A percentile compares a stretch with the other conserved stretches of the same genome.
These are phyloP conservation scores for Rhodomyrtus psidioides DNA, from an alignment of 441 rosid species.

Conservation along the genomic window DNA sequence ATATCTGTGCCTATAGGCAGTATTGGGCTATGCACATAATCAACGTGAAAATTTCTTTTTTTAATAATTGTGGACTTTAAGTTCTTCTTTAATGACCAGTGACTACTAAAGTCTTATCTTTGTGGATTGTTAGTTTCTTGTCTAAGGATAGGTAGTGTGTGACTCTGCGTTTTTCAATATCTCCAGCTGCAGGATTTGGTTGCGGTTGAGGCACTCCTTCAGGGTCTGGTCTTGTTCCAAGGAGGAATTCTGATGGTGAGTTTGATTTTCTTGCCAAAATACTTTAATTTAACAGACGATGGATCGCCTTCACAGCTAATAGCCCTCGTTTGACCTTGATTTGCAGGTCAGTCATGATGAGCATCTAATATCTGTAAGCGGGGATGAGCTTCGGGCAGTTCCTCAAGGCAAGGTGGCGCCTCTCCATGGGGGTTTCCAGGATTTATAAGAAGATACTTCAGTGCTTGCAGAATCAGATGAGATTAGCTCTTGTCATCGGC, in stretches of 20 bases:
- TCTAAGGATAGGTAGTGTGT: accelerated
- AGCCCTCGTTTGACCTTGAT: neutral
- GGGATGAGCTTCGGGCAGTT: neutral
- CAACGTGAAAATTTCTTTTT: neutral
- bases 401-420: neutral
- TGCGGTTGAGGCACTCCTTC: neutral
- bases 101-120: neutral
- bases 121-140: neutral
- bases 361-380: too few species aligned
- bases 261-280: neutral
- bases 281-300: neutral
- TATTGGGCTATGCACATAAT: neutral
- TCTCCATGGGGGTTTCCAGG: neutral
- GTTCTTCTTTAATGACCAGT: neutral
- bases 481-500: neutral
- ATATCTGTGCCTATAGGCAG: neutral
- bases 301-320: neutral
- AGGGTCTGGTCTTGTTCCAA: neutral
- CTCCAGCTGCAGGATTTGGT: neutral
- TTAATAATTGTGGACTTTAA: neutral
- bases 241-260: neutral
- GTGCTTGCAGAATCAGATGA: neutral
- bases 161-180: neutral
- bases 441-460: neutral
- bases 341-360: neutral